A percentile compares a stretch with the other conserved stretches of the same genome.
Conservation (phyloP, 2,329 filamentous ascomycete species). For the Alternaria brassicicola region DNA sequence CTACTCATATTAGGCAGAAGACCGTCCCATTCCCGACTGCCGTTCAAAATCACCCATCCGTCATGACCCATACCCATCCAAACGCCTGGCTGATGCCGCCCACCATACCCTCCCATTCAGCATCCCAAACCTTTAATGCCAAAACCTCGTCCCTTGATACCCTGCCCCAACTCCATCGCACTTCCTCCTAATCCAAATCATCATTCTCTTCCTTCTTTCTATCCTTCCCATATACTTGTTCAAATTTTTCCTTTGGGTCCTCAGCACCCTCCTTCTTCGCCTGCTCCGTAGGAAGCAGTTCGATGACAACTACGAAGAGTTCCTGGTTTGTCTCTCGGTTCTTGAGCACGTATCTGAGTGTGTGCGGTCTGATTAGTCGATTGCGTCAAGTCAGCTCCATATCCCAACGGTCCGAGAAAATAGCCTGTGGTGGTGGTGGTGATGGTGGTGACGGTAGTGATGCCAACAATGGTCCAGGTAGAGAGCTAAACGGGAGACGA, state of each 20-base stretch:
- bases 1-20: not conserved
- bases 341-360: slow-evolving; percentile 89
- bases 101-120: not conserved
- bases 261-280: slow-evolving; percentile 33
- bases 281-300: slow-evolving; percentile 72
- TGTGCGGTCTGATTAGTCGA: slow-evolving; percentile 69
- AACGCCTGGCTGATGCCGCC: slow-evolving; percentile 12
- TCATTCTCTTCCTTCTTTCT: slow-evolving; percentile 22
- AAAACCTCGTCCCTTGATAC: too few species aligned
- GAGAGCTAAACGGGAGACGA: too few species aligned
- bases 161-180: not conserved
- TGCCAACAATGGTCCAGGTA: too few species aligned
- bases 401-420: slow-evolving; percentile 7
- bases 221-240: slow-evolving; percentile 27
- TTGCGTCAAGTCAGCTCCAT: slow-evolving; percentile 17
- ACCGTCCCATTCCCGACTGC: not conserved
- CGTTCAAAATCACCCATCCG: not conserved
- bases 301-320: slow-evolving; percentile 83
- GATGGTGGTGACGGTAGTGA: not conserved
- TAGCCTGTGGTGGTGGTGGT: not conserved
- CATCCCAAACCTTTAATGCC: not conserved
- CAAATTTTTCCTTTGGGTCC: slow-evolving; percentile 32
- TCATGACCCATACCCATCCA: not conserved
- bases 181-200: slow-evolving; percentile 23
- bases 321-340: slow-evolving; percentile 74